These are phyloP conservation scores for Termitomyces sp. DNA, from an alignment of 768 basidiomycete species.

Conservation along the genomic window DNA sequence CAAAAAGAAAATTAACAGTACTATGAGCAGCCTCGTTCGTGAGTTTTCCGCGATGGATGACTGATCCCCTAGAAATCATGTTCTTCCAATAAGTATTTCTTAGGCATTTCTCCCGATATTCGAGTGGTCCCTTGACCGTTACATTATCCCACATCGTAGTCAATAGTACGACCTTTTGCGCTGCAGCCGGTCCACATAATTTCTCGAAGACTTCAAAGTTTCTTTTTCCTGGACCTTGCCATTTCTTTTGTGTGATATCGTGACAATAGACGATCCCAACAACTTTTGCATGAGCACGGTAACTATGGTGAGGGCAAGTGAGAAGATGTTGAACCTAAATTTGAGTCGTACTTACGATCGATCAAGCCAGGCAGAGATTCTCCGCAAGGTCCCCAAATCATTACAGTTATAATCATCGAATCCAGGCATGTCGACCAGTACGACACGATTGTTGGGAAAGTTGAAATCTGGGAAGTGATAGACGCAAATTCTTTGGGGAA, in stretches of 20 bases:
- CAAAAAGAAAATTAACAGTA: neutral
- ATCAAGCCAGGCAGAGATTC: neutral
- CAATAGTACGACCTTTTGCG: conserved; percentile 27
- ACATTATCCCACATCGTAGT: conserved; percentile 36
- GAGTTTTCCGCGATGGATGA: conserved; percentile 6
- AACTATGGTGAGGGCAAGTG: neutral
- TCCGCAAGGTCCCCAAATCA: neutral
- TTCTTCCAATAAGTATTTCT: conserved; percentile 16
- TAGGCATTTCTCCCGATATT: conserved; percentile 16
- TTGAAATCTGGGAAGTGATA: neutral
- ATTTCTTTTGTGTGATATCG: neutral
- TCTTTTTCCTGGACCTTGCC: neutral
- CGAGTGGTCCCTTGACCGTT: neutral
- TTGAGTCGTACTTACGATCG: neutral
- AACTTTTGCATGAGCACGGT: neutral
- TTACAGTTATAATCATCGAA: neutral
- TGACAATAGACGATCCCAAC: conserved; percentile 4
- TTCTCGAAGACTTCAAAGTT: conserved; percentile 27
- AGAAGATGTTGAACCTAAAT: neutral
- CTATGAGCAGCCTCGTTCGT: neutral
- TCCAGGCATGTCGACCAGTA: neutral
- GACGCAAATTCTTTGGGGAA: neutral
- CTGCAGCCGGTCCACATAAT: conserved; percentile 28
- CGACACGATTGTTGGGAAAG: neutral
- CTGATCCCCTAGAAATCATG: conserved; percentile 9